phyloP scores from a whole-genome alignment of 352 stramenopile species.

The Pythium angustatum region DNA sequence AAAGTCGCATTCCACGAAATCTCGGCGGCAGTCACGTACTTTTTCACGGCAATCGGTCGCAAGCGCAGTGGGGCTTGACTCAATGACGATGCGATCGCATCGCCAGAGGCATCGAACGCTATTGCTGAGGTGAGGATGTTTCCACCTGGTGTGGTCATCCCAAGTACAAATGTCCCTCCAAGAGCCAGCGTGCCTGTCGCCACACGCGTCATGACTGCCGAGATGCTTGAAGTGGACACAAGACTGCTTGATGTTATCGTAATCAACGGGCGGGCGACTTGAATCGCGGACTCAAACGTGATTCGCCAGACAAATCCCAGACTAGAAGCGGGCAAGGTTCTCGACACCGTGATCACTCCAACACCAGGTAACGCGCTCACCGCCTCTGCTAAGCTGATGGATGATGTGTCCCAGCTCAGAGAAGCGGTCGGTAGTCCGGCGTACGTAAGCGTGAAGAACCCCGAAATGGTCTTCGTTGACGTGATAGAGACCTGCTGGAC shows the following conservation, averaged over 20 bases:
- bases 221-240: slow-evolving; percentile 19
- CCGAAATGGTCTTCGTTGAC: slow-evolving; percentile 23
- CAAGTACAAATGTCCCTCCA: slow-evolving; percentile 33
- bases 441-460: slow-evolving; percentile 35
- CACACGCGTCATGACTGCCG: slow-evolving; percentile 16
- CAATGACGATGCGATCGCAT: slow-evolving; percentile 18
- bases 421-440: slow-evolving; percentile 12
- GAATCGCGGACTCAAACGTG: slow-evolving; percentile 30
- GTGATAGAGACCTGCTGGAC: slow-evolving; percentile 34
- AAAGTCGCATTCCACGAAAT: slow-evolving; percentile 40
- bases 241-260: slow-evolving; percentile 23
- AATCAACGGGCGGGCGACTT: slow-evolving; percentile 26
- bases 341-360: slow-evolving; percentile 24
- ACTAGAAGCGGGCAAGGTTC: slow-evolving; percentile 1
- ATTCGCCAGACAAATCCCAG: slow-evolving; percentile 37
- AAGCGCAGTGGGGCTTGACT: slow-evolving; percentile 20
- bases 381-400: slow-evolving; percentile 18
- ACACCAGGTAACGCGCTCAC: slow-evolving; percentile 27
- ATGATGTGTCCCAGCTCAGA: slow-evolving; percentile 28
- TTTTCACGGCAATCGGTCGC: slow-evolving; percentile 28
- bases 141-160: slow-evolving; percentile 11
- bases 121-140: slow-evolving; percentile 12
- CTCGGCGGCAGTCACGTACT: slow-evolving; percentile 19
- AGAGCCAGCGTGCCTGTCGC: slow-evolving; percentile 19
- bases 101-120: slow-evolving; percentile 18